These are phyloP conservation scores for Penicillium fuscoglaucum DNA, from an alignment of 2,329 filamentous ascomycete genomes.

Conservation along the genomic window DNA sequence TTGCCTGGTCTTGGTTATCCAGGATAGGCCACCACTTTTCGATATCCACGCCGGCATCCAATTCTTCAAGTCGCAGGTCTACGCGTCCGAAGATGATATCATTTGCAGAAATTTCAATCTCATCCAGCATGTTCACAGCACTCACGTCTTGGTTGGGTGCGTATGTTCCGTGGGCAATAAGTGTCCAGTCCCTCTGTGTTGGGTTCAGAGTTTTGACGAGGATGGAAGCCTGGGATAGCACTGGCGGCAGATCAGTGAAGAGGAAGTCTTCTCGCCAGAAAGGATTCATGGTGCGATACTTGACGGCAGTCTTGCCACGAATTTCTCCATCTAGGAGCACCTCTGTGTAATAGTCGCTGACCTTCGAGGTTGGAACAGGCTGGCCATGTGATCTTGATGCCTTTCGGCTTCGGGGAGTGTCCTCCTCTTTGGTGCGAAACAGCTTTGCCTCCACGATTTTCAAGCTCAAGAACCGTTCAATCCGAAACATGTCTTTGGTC, in stretches of 20 bases:
- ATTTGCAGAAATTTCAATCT: constrained; percentile 50
- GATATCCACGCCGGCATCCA: constrained; percentile 73
- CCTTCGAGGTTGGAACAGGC: constrained; percentile 27
- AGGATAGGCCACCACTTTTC: constrained; percentile 87
- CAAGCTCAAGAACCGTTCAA: constrained; percentile 62
- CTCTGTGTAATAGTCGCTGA: constrained; percentile 51
- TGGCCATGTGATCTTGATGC: constrained; percentile 34
- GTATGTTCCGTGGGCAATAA: constrained; percentile 48
- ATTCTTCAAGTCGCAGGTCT: constrained; percentile 76
- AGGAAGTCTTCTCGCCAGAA: constrained; percentile 54
- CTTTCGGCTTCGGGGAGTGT: constrained; percentile 35
- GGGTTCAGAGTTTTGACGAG: constrained; percentile 50
- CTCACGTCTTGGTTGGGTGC: constrained; percentile 44
- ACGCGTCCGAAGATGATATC: constrained; percentile 58
- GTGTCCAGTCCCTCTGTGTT: constrained; percentile 52
- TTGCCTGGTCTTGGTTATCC: constrained; percentile 71
- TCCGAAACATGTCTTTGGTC: constrained; percentile 63
- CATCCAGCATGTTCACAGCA: constrained; percentile 43
- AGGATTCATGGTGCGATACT: constrained; percentile 46
- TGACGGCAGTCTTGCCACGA: constrained; percentile 51
- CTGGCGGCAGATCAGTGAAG: constrained; percentile 49
- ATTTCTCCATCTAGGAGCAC: constrained; percentile 51
- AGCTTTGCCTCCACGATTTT: constrained; percentile 64
- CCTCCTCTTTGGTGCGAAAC: constrained; percentile 37
- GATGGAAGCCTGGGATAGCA: constrained; percentile 49